Evolutionary conservation across 1,284 basidiomycete species (phyloP).

Genomic region (Blastosporella zonata): DNA sequence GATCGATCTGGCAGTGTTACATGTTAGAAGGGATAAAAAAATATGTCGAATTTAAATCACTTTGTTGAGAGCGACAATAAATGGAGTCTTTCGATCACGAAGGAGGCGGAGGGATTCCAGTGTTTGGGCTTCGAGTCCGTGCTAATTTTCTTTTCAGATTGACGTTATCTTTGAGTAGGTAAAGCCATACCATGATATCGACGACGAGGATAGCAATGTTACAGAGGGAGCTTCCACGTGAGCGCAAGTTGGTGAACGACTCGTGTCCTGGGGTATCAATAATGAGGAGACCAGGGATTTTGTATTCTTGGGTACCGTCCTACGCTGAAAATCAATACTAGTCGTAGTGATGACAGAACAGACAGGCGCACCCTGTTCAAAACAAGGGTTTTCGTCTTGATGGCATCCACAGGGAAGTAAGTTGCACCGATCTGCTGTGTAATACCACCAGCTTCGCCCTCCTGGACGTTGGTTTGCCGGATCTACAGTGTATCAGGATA

Average conservation of each 20-base stretch:
- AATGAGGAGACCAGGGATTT: conserved; percentile 93
- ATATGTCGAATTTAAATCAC: conserved; percentile 32
- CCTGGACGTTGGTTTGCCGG: conserved; percentile 99
- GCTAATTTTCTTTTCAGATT: conserved; percentile 42
- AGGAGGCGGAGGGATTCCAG: conserved; percentile 94
- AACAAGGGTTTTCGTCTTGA: conserved; percentile 89
- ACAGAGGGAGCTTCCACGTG: conserved; percentile 95
- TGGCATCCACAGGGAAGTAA: conserved; percentile 98
- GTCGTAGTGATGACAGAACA: conserved; percentile 7
- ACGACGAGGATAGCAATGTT: conserved; percentile 99
- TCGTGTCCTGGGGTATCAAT: conserved; percentile 99
- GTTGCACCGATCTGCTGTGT: conserved; percentile 99
- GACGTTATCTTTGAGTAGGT: background rate
- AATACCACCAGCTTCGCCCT: conserved; percentile 99
- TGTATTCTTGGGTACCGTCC: conserved; percentile 88
- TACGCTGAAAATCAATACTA: conserved; percentile 24
- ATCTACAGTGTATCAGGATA: conserved; percentile 53
- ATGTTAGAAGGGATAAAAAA: conserved; percentile 16
- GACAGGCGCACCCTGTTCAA: conserved; percentile 70
- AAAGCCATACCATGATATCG: conserved; percentile 85
- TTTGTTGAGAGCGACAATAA: conserved; percentile 99
- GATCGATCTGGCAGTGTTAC: conserved; percentile 75
- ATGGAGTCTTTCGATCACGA: conserved; percentile 94
- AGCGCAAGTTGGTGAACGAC: conserved; percentile 97
- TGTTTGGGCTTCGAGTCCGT: conserved; percentile 97